These are phyloP conservation scores for Globisporangium acanthophoron DNA, from an alignment of 352 stramenopile species.

Conservation along the genomic window DNA sequence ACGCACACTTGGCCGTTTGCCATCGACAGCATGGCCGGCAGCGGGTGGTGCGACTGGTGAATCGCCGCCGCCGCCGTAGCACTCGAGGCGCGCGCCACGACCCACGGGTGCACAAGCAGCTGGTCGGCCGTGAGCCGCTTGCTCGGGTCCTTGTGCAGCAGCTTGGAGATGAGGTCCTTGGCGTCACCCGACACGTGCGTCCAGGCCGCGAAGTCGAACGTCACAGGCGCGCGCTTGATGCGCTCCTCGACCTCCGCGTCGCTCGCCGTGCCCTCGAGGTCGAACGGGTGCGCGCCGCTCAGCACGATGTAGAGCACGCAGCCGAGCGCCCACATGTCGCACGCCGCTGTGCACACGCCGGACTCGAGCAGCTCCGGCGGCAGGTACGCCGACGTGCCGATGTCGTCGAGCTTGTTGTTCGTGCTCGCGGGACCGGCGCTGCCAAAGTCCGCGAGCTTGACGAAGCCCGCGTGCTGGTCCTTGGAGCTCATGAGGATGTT, in stretches of 20 bases:
- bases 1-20: slow-evolving; percentile 6
- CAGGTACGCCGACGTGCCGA: slow-evolving; percentile 69
- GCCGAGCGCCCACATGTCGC: slow-evolving; percentile 84
- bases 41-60: background rate
- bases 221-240: slow-evolving; percentile 56
- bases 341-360: slow-evolving; percentile 49
- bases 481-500: slow-evolving; percentile 53
- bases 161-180: slow-evolving; percentile 85
- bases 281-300: slow-evolving; percentile 89
- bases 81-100: slow-evolving; percentile 20
- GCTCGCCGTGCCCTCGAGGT: slow-evolving; percentile 78
- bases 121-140: slow-evolving; percentile 83
- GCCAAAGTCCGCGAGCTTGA: slow-evolving; percentile 78
- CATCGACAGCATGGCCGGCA: slow-evolving; percentile 10
- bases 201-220: slow-evolving; percentile 46
- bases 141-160: slow-evolving; percentile 85
- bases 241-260: slow-evolving; percentile 83
- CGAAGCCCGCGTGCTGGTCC: slow-evolving; percentile 11
- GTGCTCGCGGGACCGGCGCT: slow-evolving; percentile 50
- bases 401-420: slow-evolving; percentile 36
- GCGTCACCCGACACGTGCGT: slow-evolving; percentile 80
- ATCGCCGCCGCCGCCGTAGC: background rate
- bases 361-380: slow-evolving; percentile 54
- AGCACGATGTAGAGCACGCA: slow-evolving; percentile 95
- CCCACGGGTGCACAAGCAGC: slow-evolving; percentile 91